A percentile compares a stretch with the other conserved stretches of the same genome.
These are phyloP conservation scores for Cercospora sp. DNA, from an alignment of 2,329 filamentous ascomycete genomes.

Conservation along the genomic window DNA sequence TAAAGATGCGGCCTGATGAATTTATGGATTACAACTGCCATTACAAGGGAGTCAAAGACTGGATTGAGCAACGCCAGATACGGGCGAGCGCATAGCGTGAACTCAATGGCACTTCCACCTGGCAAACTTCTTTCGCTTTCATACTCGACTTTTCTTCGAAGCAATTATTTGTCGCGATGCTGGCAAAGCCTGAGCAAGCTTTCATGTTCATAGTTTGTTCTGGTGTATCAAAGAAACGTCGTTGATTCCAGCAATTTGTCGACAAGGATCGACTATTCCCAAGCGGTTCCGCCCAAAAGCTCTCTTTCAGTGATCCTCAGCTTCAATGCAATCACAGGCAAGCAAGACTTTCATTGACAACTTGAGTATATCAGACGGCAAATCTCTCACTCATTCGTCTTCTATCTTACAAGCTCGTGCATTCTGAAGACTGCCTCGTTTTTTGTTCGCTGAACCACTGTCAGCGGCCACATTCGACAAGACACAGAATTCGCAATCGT, in stretches of 20 bases:
- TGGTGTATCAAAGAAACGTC: background rate
- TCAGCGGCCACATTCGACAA: background rate
- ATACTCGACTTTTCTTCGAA: background rate
- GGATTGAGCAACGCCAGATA: constrained; percentile 20
- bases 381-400: background rate
- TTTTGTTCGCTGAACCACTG: background rate
- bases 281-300: background rate
- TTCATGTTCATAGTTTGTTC: background rate
- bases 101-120: no score
- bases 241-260: background rate
- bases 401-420: background rate
- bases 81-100: background rate
- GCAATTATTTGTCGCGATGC: background rate
- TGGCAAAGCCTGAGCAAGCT: background rate
- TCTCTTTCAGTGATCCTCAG: background rate
- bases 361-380: background rate
- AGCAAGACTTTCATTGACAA: background rate
- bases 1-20: constrained; percentile 42
- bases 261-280: background rate
- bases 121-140: background rate
- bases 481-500: background rate
- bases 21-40: constrained; percentile 47
- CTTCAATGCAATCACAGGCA: background rate
- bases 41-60: constrained; percentile 42
- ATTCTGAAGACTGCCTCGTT: background rate